Evolutionary conservation across 1,284 basidiomycete genomes (phyloP).

Genomic region (Acaromyces ingoldii): DNA sequence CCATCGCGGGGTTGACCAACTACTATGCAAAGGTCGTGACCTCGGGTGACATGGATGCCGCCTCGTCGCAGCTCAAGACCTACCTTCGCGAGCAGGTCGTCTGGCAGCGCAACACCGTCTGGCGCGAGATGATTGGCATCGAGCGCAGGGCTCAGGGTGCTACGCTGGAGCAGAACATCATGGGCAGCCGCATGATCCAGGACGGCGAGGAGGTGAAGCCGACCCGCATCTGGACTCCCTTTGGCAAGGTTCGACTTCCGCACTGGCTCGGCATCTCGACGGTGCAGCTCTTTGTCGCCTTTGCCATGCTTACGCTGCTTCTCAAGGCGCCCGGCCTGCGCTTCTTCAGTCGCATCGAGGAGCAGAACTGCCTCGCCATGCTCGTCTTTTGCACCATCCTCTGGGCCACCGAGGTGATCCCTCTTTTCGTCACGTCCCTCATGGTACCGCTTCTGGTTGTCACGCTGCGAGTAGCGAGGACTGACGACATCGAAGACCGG

Average conservation of each 20-base stretch:
- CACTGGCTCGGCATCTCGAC: constrained; percentile 42
- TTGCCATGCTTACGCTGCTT: constrained; percentile 36
- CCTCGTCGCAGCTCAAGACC: constrained; percentile 75
- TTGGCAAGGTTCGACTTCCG: constrained; percentile 28
- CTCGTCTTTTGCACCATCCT: constrained; percentile 85
- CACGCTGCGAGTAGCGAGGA: constrained; percentile 73
- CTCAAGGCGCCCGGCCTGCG: constrained; percentile 45
- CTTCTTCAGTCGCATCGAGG: constrained; percentile 62
- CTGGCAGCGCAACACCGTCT: constrained; percentile 91
- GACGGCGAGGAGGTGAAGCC: constrained; percentile 31
- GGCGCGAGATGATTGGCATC: constrained; percentile 93
- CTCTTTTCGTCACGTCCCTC: constrained; percentile 90
- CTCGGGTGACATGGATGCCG: constrained; percentile 66
- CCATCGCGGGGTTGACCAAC: constrained; percentile 63
- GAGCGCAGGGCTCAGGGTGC: constrained; percentile 59
- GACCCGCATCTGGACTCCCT: constrained; percentile 29
- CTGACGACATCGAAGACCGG: constrained; percentile 58
- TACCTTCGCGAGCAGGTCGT: constrained; percentile 84
- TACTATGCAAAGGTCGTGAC: constrained; percentile 85
- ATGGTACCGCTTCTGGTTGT: constrained; percentile 86
- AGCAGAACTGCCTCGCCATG: constrained; percentile 86
- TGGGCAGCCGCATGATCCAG: constrained; percentile 18
- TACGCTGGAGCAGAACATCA: constrained; percentile 41
- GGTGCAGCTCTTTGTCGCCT: constrained; percentile 41
- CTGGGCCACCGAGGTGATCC: constrained; percentile 97